Percentiles rank a stretch among this genome's conserved stretches.
Conservation (phyloP, 2,329 filamentous ascomycete genomes). For the Dactylellina haptotyla region DNA sequence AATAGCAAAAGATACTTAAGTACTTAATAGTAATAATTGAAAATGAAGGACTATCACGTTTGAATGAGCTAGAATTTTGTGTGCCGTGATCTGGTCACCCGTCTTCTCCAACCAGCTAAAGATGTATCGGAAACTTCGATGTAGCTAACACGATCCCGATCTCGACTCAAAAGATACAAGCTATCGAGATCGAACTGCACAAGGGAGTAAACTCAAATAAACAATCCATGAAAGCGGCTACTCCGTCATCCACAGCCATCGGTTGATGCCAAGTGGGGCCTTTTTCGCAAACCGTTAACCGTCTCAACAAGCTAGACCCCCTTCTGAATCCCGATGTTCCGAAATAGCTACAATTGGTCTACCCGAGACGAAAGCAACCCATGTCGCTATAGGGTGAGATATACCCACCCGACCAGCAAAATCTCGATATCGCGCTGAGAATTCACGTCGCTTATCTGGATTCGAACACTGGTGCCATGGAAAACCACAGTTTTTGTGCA, state of each 20-base stretch:
- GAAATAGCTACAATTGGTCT: neutral
- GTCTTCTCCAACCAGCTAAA: too few relatives aligned
- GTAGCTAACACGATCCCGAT: too few relatives aligned
- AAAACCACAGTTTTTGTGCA: neutral
- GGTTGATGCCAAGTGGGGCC: neutral
- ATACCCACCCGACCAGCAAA: neutral
- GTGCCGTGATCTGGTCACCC: too few relatives aligned
- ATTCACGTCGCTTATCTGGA: constrained; percentile 39
- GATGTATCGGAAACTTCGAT: too few relatives aligned
- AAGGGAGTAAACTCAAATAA: neutral
- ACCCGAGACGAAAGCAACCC: neutral
- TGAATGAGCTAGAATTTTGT: too few relatives aligned
- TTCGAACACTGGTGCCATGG: constrained; percentile 1
- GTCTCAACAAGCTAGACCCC: neutral
- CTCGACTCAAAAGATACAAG: neutral
- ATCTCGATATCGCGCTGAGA: neutral
- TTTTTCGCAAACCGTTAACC: neutral
- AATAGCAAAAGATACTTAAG: too few relatives aligned
- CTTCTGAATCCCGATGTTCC: neutral
- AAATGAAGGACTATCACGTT: too few relatives aligned
- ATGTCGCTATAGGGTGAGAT: constrained; percentile 7
- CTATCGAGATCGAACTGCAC: neutral
- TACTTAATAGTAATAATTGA: too few relatives aligned
- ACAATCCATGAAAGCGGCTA: too few relatives aligned
- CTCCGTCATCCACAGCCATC: neutral